A percentile compares a stretch with the other conserved stretches of the same genome.
phyloP scores from a whole-genome alignment of 495 filamentous ascomycete species.

The Pyronema omphalodes region DNA sequence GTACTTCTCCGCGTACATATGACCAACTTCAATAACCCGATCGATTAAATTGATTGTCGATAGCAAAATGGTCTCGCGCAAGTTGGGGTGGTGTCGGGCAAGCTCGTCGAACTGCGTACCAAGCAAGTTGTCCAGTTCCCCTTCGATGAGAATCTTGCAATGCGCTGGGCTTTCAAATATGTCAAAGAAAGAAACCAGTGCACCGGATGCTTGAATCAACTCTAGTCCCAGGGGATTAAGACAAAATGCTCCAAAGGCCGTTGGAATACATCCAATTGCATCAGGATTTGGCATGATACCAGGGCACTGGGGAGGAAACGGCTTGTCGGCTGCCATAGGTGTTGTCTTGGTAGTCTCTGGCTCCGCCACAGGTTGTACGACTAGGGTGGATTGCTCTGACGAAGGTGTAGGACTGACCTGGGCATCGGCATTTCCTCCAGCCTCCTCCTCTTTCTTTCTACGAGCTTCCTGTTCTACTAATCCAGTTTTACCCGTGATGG shows the following conservation, averaged over 20 bases:
- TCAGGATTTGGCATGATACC: constrained; percentile 73
- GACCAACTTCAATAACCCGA: constrained; percentile 51
- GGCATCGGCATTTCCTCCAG: constrained; percentile 15
- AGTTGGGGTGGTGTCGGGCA: constrained; percentile 71
- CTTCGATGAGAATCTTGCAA: constrained; percentile 61
- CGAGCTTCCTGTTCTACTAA: constrained; percentile 26
- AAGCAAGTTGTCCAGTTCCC: constrained; percentile 43
- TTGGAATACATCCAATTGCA: constrained; percentile 66
- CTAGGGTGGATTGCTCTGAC: background rate
- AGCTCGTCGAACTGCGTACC: constrained; percentile 86
- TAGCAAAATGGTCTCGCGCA: constrained; percentile 62
- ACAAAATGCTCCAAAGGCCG: constrained; percentile 83
- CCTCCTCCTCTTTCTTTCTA: constrained; percentile 22
- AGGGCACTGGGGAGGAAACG: constrained; percentile 33
- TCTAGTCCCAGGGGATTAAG: constrained; percentile 76
- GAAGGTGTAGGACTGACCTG: constrained; percentile 7
- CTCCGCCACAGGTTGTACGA: constrained; percentile 5
- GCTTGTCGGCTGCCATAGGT: constrained; percentile 3
- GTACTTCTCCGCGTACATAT: constrained; percentile 41
- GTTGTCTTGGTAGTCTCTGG: constrained; percentile 11
- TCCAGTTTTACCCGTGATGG: constrained; percentile 46
- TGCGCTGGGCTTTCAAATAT: constrained; percentile 86
- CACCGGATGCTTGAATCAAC: constrained; percentile 66
- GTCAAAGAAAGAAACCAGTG: constrained; percentile 72
- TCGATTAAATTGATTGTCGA: constrained; percentile 68